Evolutionary conservation across 1,284 basidiomycete genomes (phyloP).

Genomic region (Apiotrichum siamense): DNA sequence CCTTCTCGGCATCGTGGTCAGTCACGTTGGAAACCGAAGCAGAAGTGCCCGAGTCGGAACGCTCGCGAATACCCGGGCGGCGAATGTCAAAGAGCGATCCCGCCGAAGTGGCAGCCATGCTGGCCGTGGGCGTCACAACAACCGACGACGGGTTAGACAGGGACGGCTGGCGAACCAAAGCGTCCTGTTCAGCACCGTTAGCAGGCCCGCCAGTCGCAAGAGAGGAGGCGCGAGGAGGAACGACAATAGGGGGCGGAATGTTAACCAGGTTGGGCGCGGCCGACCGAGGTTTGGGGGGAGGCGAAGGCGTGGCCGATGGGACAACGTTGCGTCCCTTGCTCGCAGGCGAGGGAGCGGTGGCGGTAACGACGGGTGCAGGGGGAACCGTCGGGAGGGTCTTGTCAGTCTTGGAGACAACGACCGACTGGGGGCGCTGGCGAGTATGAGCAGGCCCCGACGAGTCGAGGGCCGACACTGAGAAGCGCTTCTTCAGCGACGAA

Average conservation of each 20-base stretch:
- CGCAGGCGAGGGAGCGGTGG: neutral
- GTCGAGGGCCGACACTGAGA: constrained; percentile 12
- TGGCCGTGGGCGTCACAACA: constrained; percentile 17
- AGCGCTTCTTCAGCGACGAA: constrained; percentile 15
- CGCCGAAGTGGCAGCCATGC: constrained; percentile 9
- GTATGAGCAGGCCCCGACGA: neutral
- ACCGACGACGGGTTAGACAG: constrained; percentile 14
- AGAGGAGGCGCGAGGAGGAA: constrained; percentile 14
- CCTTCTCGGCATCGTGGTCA: neutral
- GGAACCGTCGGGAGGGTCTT: neutral
- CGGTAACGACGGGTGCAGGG: neutral
- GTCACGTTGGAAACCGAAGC: constrained; percentile 2
- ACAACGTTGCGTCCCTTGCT: neutral
- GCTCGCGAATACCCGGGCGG: constrained; percentile 9
- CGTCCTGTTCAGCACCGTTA: neutral
- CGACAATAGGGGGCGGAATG: constrained; percentile 12
- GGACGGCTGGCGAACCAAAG: neutral
- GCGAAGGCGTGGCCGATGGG: neutral
- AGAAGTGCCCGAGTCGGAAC: constrained; percentile 9
- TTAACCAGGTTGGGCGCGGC: neutral
- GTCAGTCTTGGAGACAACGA: neutral
- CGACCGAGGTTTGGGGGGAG: neutral
- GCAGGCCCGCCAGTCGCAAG: neutral
- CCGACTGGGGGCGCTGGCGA: constrained; percentile 4
- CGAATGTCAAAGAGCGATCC: constrained; percentile 13